These are phyloP conservation scores for Arachnomyces sp. DNA, from an alignment of 2,329 filamentous ascomycete species.

Conservation along the genomic window DNA sequence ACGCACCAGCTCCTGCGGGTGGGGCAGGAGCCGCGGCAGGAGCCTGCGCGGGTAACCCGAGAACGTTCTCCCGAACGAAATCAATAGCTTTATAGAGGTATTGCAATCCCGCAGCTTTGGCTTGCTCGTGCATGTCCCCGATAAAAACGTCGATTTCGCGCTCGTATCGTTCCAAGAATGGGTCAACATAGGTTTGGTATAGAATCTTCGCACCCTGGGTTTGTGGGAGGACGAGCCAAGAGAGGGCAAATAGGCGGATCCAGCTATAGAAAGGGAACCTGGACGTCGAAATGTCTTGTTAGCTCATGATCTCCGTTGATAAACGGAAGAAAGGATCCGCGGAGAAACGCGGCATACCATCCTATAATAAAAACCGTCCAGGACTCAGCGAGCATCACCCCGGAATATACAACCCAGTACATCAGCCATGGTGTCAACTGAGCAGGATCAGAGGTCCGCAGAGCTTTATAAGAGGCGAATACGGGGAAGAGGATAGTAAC, in stretches of 20 bases:
- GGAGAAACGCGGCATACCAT: slow-evolving; percentile 47
- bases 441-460: slow-evolving; percentile 82
- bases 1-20: slow-evolving; percentile 39
- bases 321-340: background rate
- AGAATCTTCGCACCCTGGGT: slow-evolving; percentile 85
- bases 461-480: slow-evolving; percentile 95
- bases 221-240: slow-evolving; percentile 94
- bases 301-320: background rate
- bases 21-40: slow-evolving; percentile 40
- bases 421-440: slow-evolving; percentile 95
- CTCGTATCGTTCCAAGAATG: slow-evolving; percentile 82
- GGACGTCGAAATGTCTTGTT: slow-evolving; percentile 2
- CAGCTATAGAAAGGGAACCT: slow-evolving; percentile 92
- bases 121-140: slow-evolving; percentile 66
- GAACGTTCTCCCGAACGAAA: slow-evolving; percentile 61
- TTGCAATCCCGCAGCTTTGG: slow-evolving; percentile 65
- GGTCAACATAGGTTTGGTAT: slow-evolving; percentile 78
- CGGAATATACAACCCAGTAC: slow-evolving; percentile 93
- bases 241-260: slow-evolving; percentile 74
- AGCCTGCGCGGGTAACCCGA: slow-evolving; percentile 62
- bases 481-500: slow-evolving; percentile 89
- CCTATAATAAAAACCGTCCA: slow-evolving; percentile 79
- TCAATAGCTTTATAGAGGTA: slow-evolving; percentile 67
- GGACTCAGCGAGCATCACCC: slow-evolving; percentile 72
- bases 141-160: slow-evolving; percentile 84